phyloP scores from a whole-genome alignment of 129 eudicot species.

The Helichrysum umbraculigerum region DNA sequence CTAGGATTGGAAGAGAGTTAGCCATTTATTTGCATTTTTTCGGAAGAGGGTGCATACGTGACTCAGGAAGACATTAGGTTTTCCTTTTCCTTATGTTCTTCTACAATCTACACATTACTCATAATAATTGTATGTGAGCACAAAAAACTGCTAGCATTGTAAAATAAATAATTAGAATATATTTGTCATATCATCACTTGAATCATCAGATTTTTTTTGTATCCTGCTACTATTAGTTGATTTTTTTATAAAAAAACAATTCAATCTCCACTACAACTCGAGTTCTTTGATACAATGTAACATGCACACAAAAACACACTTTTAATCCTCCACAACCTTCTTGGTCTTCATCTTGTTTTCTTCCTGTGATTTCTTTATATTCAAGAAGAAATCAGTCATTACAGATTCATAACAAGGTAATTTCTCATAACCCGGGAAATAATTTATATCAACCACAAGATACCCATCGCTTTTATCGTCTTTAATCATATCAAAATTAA shows the following conservation, averaged over 20 bases:
- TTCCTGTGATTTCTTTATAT: constrained; percentile 33
- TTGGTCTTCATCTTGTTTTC: constrained; percentile 15
- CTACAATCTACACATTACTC: not conserved
- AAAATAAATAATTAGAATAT: not conserved
- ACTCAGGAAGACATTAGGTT: not conserved
- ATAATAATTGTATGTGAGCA: not conserved
- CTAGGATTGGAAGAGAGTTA: not conserved
- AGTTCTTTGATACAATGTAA: not conserved
- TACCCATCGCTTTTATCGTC: constrained; percentile 46
- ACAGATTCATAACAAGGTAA: constrained; percentile 52
- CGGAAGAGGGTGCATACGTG: not conserved
- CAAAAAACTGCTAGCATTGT: not conserved
- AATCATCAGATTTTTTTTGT: not conserved
- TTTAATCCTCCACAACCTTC: constrained; percentile 1
- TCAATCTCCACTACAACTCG: not conserved
- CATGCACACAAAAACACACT: not conserved
- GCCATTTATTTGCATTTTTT: not conserved
- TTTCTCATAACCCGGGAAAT: constrained; percentile 82
- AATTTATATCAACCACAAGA: constrained; percentile 71
- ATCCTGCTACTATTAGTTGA: not conserved
- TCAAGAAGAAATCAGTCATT: constrained; percentile 59
- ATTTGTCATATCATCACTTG: not conserved
- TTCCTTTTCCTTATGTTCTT: not conserved
- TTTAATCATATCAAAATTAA: constrained; percentile 75
- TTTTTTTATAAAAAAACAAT: not conserved